These are phyloP conservation scores for Arachis hypogaea DNA, from an alignment of 306 rosid genomes.

Conservation along the genomic window DNA sequence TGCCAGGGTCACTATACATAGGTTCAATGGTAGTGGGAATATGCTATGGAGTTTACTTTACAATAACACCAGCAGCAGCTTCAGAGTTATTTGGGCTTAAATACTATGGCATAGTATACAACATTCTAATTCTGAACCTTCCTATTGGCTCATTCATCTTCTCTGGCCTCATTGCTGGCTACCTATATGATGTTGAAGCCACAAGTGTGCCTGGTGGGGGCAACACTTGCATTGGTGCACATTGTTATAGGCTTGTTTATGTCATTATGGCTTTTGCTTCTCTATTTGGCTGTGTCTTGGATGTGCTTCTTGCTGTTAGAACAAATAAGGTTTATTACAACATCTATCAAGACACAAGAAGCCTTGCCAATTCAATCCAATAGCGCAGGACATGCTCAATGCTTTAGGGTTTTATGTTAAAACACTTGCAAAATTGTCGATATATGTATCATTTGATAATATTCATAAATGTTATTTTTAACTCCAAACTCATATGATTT, in stretches of 20 bases:
- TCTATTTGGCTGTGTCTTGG: constrained; percentile 43
- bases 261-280: constrained; percentile 43
- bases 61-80: constrained; percentile 42
- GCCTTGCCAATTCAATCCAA: not conserved
- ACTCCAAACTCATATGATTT: no score
- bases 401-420: no score
- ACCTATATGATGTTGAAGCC: constrained; percentile 44
- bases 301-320: constrained; percentile 38
- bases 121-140: constrained; percentile 48
- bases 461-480: no score
- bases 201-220: constrained; percentile 41
- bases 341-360: constrained; percentile 37
- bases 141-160: constrained; percentile 48
- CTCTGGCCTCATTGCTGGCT: constrained; percentile 49
- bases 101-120: constrained; percentile 47
- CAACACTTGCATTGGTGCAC: constrained; percentile 44
- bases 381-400: not conserved
- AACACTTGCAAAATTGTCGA: no score
- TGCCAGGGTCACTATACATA: constrained; percentile 48
- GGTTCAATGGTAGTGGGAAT: constrained; percentile 48
- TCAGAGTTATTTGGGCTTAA: constrained; percentile 49
- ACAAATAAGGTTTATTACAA: constrained; percentile 42
- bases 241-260: constrained; percentile 47
- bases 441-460: no score
- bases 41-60: constrained; percentile 41